These are phyloP conservation scores for Geranium incanum DNA, from an alignment of 441 rosid genomes.

Conservation along the genomic window DNA sequence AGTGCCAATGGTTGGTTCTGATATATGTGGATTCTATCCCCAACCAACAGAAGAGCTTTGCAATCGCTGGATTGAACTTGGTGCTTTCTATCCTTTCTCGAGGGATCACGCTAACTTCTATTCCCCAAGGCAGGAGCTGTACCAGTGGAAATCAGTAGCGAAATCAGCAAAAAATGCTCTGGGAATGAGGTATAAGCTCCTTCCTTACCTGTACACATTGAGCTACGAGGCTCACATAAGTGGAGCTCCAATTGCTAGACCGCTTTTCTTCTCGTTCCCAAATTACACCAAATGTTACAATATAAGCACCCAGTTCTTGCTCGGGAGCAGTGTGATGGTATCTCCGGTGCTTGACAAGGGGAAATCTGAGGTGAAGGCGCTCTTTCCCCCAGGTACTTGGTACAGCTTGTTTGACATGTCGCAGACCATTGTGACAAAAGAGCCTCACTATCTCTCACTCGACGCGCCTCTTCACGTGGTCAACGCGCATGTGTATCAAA, in stretches of 20 bases:
- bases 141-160: constrained; percentile 82
- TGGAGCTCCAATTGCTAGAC: constrained; percentile 90
- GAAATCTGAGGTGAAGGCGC: constrained; percentile 55
- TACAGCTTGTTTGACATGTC: constrained; percentile 73
- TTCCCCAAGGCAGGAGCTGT: constrained; percentile 93
- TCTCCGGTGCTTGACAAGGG: constrained; percentile 89
- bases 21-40: constrained; percentile 91
- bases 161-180: constrained; percentile 84
- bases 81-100: constrained; percentile 90
- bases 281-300: constrained; percentile 52
- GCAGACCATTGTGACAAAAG: constrained; percentile 41
- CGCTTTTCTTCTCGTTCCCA: constrained; percentile 94
- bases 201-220: constrained; percentile 77
- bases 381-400: constrained; percentile 93
- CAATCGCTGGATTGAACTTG: constrained; percentile 94
- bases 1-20: constrained; percentile 94
- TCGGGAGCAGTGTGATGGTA: constrained; percentile 78
- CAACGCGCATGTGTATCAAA: constrained; percentile 78
- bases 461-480: constrained; percentile 72
- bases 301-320: constrained; percentile 79
- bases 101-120: constrained; percentile 92
- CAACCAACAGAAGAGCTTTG: constrained; percentile 90
- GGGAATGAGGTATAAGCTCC: constrained; percentile 81
- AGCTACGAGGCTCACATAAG: constrained; percentile 65
- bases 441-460: constrained; percentile 48